Evolutionary conservation across 169 alveolate species (phyloP), one percentile per base, ranked within the genome.

Genomic region (Prorocentrum cordatum): DNA sequence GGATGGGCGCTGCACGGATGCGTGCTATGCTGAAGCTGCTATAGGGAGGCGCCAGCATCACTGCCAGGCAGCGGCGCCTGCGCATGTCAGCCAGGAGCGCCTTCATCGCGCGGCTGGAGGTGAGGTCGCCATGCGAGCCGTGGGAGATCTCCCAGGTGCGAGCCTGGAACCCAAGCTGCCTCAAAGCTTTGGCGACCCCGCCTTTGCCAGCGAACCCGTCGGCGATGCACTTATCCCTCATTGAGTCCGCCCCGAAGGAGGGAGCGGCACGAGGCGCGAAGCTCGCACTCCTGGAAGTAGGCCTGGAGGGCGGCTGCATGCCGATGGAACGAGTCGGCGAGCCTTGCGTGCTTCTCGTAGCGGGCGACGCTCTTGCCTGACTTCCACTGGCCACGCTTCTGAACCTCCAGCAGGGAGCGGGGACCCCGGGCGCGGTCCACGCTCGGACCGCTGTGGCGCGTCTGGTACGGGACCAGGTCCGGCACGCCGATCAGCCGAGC

Each of bases 321-420:
- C n/a, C 62, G 14, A 12, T 68, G 62, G 38, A 32, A 68, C 2
- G 62, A 36, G 24, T 18, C 29, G 29, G 80, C 80, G 36, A 68
- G 61, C 62, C 80, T 6, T 12, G 80, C 80, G 20, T 38, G n/a
- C 24, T 77, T 77, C 50, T 77, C 87, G 72, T 77, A 77, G 3
- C 87, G 61, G 1, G 24, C 7, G 14, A 77, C 73, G 0, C 73
- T 54, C n/a, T 58, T n/a, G 0, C 59, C 0, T 4, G 47, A 38
- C 29, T 4, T 2, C 87, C 87, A 77, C 2, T 10, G 7, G 0
- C 87, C 87, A 2, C 87, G 22, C 33, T 35, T 54, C 24, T 9
- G 27, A 26, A 77, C 39, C 39, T 77, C 87, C 27, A 33, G 73
- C 39, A 58, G 35, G 33, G 67, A 42, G 16, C 87, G n/a, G 33